phyloP scores from a whole-genome alignment of 108 stramenopile species.

The Pseudonitzschia multiseries region DNA sequence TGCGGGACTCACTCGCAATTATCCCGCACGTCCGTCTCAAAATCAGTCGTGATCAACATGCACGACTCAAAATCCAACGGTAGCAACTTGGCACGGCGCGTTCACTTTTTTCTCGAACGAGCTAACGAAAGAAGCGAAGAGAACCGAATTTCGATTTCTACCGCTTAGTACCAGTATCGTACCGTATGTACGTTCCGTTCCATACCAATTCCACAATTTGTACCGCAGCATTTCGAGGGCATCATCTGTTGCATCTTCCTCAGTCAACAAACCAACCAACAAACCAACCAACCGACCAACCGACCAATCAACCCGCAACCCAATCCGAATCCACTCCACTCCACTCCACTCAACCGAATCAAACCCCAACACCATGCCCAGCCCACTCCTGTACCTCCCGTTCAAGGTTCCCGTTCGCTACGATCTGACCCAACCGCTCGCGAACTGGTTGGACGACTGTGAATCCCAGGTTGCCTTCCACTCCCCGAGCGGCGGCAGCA shows the following conservation, averaged over 20 bases:
- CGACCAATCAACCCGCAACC: neutral
- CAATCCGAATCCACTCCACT: constrained; percentile 4
- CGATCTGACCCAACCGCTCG: constrained; percentile 44
- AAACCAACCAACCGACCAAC: neutral
- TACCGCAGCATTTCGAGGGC: too few relatives aligned
- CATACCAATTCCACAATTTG: too few relatives aligned
- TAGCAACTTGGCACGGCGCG: neutral
- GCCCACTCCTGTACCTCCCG: constrained; percentile 27
- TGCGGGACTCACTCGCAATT: too few relatives aligned
- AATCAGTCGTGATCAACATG: neutral
- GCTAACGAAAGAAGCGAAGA: too few relatives aligned
- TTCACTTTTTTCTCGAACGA: neutral
- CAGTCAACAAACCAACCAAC: too few relatives aligned
- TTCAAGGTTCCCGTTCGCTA: constrained; percentile 43
- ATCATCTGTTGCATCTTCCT: too few relatives aligned
- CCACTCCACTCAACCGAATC: neutral
- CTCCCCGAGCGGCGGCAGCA: constrained; percentile 1
- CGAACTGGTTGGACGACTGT: constrained; percentile 46
- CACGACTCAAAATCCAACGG: neutral
- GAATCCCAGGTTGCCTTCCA: neutral
- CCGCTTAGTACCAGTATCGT: too few relatives aligned
- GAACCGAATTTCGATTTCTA: too few relatives aligned
- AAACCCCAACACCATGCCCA: constrained; percentile 6
- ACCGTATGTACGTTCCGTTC: too few relatives aligned
- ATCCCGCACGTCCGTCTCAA: too few relatives aligned